These are phyloP conservation scores for Tremella mesenterica DNA, from an alignment of 768 basidiomycete species.

Conservation along the genomic window DNA sequence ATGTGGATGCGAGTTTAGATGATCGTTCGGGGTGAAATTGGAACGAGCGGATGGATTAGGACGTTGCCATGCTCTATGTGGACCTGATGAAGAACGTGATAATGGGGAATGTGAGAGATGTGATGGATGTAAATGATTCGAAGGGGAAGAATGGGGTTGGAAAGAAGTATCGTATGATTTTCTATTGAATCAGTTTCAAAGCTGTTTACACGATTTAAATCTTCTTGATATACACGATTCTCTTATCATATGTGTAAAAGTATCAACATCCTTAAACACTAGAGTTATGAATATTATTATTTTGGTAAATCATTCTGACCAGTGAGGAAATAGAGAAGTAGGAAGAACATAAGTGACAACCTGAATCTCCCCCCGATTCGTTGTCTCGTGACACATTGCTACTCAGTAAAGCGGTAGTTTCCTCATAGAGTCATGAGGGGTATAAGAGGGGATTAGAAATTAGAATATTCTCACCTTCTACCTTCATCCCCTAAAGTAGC, in stretches of 20 bases:
- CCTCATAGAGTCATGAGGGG: neutral
- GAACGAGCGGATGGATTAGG: neutral
- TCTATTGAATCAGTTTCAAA: neutral
- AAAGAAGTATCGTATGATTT: neutral
- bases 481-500: slow-evolving; percentile 36
- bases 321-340: neutral
- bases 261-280: no score
- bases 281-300: no score
- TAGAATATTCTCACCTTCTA: slow-evolving; percentile 24
- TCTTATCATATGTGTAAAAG: no score
- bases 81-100: neutral
- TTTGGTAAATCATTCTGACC: neutral
- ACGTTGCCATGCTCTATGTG: neutral
- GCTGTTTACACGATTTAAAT: no score
- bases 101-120: neutral
- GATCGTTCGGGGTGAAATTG: no score
- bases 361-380: no score
- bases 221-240: no score
- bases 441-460: neutral
- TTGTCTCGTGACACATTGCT: no score
- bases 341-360: no score
- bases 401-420: neutral
- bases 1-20: no score
- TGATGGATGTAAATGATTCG: no score
- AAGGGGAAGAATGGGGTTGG: neutral